These are phyloP conservation scores for Alternaria consortialis DNA, from an alignment of 2,329 filamentous ascomycete genomes.

Conservation along the genomic window DNA sequence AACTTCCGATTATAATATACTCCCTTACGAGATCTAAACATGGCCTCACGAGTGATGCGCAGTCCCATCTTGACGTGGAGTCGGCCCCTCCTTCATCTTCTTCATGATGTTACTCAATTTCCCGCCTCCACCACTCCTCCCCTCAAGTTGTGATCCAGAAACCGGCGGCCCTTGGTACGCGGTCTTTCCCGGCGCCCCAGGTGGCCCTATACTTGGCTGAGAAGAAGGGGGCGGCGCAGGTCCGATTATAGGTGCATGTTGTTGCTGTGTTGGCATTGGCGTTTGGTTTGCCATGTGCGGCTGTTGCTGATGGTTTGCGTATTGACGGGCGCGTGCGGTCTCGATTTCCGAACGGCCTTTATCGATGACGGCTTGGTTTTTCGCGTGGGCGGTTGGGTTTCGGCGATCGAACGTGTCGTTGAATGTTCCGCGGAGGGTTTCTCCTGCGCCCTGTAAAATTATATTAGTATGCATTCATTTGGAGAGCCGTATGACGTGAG, in stretches of 20 bases:
- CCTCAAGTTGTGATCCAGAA: conserved; percentile 36
- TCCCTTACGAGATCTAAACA: background rate
- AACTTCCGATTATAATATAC: background rate
- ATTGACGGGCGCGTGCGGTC: conserved; percentile 24
- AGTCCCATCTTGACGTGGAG: conserved; percentile 19
- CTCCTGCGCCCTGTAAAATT: conserved; percentile 41
- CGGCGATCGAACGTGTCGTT: conserved; percentile 46
- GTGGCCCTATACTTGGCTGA: background rate
- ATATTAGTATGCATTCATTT: conserved; percentile 11
- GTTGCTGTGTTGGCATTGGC: conserved; percentile 4
- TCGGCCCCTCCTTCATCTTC: conserved; percentile 46
- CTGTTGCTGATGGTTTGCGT: conserved; percentile 1
- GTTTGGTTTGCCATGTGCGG: conserved; percentile 20
- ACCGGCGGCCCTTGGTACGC: conserved; percentile 33
- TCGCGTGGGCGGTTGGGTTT: conserved; percentile 39
- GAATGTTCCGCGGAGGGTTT: conserved; percentile 48
- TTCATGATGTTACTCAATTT: conserved; percentile 45
- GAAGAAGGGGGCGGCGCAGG: background rate
- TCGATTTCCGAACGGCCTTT: conserved; percentile 46
- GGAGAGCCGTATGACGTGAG: background rate
- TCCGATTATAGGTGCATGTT: background rate
- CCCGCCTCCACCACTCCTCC: conserved; percentile 27
- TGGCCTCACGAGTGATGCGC: background rate
- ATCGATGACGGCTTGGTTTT: conserved; percentile 46
- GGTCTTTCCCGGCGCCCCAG: conserved; percentile 18